A percentile compares a stretch with the other conserved stretches of the same genome.
Evolutionary conservation across 208 protist genomes (phyloP).

Genomic region (Kentomonas sorsogonicus): DNA sequence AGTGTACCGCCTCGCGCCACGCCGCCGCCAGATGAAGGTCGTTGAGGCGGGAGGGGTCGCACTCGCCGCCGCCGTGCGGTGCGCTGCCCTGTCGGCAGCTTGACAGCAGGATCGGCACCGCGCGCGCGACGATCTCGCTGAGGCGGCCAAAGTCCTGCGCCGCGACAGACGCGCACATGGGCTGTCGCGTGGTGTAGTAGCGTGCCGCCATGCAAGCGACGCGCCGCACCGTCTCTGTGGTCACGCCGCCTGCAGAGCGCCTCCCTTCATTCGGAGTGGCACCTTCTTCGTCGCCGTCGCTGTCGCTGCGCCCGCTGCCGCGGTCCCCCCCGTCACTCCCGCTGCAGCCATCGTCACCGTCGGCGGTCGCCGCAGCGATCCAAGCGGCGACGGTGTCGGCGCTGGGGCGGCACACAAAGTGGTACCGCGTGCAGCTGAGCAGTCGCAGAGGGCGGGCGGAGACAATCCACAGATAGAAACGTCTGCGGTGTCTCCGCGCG

Average conservation of each 20-base stretch:
- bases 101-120: conserved; percentile 48
- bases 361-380: conserved; percentile 13
- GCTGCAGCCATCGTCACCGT: no score
- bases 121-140: conserved; percentile 66
- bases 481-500: conserved; percentile 11
- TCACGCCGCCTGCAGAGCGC: not conserved
- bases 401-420: conserved; percentile 52
- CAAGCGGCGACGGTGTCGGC: conserved; percentile 31
- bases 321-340: conserved; percentile 15
- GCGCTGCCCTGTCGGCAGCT: no score
- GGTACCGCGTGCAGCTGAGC: conserved; percentile 69
- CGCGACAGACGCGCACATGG: conserved; percentile 65
- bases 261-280: not conserved
- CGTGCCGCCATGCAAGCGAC: conserved; percentile 27
- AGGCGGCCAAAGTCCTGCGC: conserved; percentile 47
- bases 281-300: not conserved
- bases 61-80: not conserved
- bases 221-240: conserved; percentile 9
- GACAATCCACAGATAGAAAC: conserved; percentile 71
- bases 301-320: not conserved
- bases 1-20: conserved; percentile 31
- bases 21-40: conserved; percentile 52
- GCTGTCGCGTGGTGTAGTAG: conserved; percentile 67
- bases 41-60: conserved; percentile 29
- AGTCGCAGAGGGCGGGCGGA: conserved; percentile 62